Evolutionary conservation across 2,329 filamentous ascomycete species (phyloP).

Genomic region (Teratosphaeria viscida): DNA sequence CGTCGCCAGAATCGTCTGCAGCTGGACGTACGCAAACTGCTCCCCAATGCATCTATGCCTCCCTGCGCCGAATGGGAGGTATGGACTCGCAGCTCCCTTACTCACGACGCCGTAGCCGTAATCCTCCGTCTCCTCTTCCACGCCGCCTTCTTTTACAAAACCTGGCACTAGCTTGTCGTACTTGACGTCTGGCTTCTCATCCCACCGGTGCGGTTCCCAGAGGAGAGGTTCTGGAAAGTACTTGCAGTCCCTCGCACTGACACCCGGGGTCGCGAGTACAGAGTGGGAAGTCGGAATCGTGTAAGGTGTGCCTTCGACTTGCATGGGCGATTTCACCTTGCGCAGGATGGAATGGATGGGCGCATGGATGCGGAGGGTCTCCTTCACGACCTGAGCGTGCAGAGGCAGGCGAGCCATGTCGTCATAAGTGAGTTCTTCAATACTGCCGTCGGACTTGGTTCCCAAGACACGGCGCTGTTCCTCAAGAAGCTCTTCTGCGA

Average conservation of each 20-base stretch:
- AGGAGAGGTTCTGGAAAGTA: conserved; percentile 73
- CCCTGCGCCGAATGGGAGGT: conserved; percentile 88
- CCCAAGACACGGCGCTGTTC: conserved; percentile 71
- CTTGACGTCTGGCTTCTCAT: conserved; percentile 45
- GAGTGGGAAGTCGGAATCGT: conserved; percentile 71
- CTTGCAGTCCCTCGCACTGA: conserved; percentile 58
- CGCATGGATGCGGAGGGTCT: conserved; percentile 81
- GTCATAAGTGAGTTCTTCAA: conserved; percentile 67
- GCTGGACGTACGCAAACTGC: conserved; percentile 88
- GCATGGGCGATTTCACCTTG: conserved; percentile 80
- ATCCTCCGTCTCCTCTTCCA: conserved; percentile 59
- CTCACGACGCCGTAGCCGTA: conserved; percentile 89
- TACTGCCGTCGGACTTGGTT: conserved; percentile 40
- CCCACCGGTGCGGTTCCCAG: conserved; percentile 92
- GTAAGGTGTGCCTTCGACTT: conserved; percentile 70
- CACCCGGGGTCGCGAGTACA: conserved; percentile 75
- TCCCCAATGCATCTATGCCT: conserved; percentile 92
- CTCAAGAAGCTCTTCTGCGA: conserved; percentile 69
- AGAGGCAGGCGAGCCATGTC: conserved; percentile 68
- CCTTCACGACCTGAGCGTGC: conserved; percentile 76
- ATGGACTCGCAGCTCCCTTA: conserved; percentile 82
- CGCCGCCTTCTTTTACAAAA: conserved; percentile 18
- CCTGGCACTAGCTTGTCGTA: conserved; percentile 18
- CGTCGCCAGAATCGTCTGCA: conserved; percentile 72
- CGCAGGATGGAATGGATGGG: conserved; percentile 94